These are phyloP conservation scores for Pestalotiopsis sp. DNA, from an alignment of 2,329 filamentous ascomycete species.

Conservation along the genomic window DNA sequence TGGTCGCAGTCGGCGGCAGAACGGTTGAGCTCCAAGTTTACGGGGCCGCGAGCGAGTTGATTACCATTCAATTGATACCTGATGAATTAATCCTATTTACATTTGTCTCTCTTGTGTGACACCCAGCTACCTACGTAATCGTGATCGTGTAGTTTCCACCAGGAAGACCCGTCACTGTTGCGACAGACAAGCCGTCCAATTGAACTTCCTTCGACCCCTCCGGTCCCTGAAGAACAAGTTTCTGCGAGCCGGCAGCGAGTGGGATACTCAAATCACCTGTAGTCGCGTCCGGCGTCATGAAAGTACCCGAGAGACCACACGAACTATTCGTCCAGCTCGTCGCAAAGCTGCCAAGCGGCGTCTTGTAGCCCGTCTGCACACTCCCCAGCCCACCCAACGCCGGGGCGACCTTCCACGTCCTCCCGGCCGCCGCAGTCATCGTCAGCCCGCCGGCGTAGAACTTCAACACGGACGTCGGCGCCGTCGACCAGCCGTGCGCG, in stretches of 20 bases:
- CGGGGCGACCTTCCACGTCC: constrained; percentile 27
- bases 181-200: neutral
- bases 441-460: constrained; percentile 44
- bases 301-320: neutral
- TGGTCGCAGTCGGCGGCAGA: neutral
- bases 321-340: neutral
- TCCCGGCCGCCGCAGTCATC: constrained; percentile 37
- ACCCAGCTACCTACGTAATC: neutral
- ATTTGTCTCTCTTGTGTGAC: neutral
- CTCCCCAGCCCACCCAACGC: neutral
- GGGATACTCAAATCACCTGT: neutral
- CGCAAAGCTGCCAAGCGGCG: neutral
- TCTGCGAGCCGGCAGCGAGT: neutral
- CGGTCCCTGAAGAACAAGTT: neutral
- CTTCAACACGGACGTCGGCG: constrained; percentile 42
- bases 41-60: neutral
- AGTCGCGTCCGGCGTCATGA: neutral
- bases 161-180: neutral
- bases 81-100: neutral
- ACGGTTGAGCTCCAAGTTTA: neutral
- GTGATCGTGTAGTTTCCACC: neutral
- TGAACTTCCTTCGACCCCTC: neutral
- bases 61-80: neutral
- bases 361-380: neutral
- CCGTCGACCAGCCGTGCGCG: constrained; percentile 47